phyloP scores from a whole-genome alignment of 108 stramenopile species.

The Skeletonema grethae region DNA sequence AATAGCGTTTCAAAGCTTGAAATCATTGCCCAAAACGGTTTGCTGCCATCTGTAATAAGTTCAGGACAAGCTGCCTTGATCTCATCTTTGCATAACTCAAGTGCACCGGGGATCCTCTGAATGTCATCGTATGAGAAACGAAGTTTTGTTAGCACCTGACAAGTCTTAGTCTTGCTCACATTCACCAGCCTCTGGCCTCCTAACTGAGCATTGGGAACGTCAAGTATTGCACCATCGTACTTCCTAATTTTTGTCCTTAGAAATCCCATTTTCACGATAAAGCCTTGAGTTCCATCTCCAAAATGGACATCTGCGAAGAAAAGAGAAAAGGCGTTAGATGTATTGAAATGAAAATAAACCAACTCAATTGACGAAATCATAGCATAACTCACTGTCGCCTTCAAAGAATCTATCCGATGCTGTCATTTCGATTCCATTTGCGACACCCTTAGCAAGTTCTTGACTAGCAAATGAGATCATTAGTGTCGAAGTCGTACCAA shows the following conservation, averaged over 20 bases:
- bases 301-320: slow-evolving; percentile 15
- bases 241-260: slow-evolving; percentile 21
- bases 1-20: slow-evolving; percentile 43
- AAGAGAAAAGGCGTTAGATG: too few species aligned
- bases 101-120: slow-evolving; percentile 14
- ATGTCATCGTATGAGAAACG: slow-evolving; percentile 17
- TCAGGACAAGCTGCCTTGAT: slow-evolving; percentile 21
- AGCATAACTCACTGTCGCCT: slow-evolving; percentile 8
- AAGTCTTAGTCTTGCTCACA: not conserved
- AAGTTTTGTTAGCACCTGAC: slow-evolving; percentile 12
- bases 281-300: slow-evolving; percentile 41
- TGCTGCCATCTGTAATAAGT: slow-evolving; percentile 21
- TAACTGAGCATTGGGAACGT: slow-evolving; percentile 23
- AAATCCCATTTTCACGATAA: slow-evolving; percentile 47
- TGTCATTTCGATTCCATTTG: slow-evolving; percentile 27
- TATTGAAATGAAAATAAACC: too few species aligned
- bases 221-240: slow-evolving; percentile 12
- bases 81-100: slow-evolving; percentile 18
- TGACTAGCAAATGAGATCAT: slow-evolving; percentile 28
- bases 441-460: slow-evolving; percentile 26
- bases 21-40: slow-evolving; percentile 50
- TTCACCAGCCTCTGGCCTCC: slow-evolving; percentile 14
- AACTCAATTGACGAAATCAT: too few species aligned
- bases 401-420: slow-evolving; percentile 23
- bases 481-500: slow-evolving; percentile 24